Conservation (phyloP, 345 rosid genomes). For the Aquilaria sinensis region DNA sequence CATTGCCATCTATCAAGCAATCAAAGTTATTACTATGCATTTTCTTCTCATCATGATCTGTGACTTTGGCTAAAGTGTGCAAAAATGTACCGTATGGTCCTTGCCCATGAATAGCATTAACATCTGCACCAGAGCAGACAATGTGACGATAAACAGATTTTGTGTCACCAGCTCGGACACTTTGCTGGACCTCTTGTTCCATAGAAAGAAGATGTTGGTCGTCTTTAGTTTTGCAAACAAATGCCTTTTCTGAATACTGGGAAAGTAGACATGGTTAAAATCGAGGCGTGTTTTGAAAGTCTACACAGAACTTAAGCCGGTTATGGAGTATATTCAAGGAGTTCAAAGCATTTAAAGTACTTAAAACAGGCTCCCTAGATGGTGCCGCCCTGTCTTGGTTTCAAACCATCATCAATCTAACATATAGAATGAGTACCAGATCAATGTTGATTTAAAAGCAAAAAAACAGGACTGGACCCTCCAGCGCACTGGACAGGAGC, state of each 20-base stretch:
- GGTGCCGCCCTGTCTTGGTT: too few species aligned
- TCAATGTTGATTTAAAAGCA: too few species aligned
- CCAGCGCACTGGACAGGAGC: neutral
- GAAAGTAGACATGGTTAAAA: constrained; percentile 13
- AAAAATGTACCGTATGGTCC: constrained; percentile 36
- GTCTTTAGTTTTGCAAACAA: constrained; percentile 43
- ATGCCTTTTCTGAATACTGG: constrained; percentile 63
- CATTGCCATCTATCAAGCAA: constrained; percentile 32
- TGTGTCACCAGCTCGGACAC: constrained; percentile 59
- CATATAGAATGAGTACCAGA: too few species aligned
- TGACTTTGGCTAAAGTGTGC: constrained; percentile 24
- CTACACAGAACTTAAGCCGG: neutral
- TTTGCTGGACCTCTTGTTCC: constrained; percentile 53
- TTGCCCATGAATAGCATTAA: constrained; percentile 51
- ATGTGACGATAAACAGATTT: constrained; percentile 64
- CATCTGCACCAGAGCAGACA: constrained; percentile 53
- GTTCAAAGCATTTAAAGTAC: neutral
- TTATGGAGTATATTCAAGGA: neutral
- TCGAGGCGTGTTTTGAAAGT: neutral
- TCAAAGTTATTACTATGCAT: constrained; percentile 21
- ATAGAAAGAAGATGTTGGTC: constrained; percentile 31
- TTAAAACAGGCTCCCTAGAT: too few species aligned
- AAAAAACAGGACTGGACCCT: too few species aligned
- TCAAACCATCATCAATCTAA: too few species aligned
- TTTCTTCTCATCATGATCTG: constrained; percentile 28